These are phyloP conservation scores for Caryopteris hybrid DNA, from an alignment of 305 asterid species.

Conservation along the genomic window DNA sequence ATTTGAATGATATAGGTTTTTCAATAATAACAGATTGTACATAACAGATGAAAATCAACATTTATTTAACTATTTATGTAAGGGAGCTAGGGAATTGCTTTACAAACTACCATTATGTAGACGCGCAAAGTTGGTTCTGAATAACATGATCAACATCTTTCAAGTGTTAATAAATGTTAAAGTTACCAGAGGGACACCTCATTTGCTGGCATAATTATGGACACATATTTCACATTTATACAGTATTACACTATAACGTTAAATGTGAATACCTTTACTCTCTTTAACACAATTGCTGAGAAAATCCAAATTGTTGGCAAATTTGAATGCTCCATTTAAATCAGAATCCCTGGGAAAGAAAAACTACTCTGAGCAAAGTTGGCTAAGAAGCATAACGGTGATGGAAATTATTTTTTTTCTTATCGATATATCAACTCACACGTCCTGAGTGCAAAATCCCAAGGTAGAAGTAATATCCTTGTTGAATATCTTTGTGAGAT, in stretches of 20 bases:
- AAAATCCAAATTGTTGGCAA: conserved; percentile 65
- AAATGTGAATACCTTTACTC: conserved; percentile 48
- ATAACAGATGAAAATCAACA: not conserved
- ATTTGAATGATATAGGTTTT: too few species aligned
- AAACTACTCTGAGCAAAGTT: conserved; percentile 10
- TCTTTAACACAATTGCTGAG: conserved; percentile 67
- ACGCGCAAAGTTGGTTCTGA: not conserved
- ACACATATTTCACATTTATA: not conserved
- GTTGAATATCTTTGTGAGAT: conserved; percentile 66
- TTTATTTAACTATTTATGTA: not conserved
- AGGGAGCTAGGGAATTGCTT: not conserved
- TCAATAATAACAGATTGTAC: too few species aligned
- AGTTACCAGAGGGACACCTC: not conserved
- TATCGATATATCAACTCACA: conserved; percentile 50
- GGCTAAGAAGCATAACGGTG: conserved; percentile 10
- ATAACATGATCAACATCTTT: not conserved
- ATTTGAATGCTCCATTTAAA: conserved; percentile 76
- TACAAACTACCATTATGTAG: not conserved
- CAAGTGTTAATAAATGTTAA: not conserved
- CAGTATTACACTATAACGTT: not conserved
- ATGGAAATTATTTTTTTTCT: not conserved
- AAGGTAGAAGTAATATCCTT: conserved; percentile 52
- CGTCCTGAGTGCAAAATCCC: conserved; percentile 76
- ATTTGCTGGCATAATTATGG: not conserved
- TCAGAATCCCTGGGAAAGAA: conserved; percentile 69